These are phyloP conservation scores for Dactylella cylindrospora DNA, from an alignment of 2,329 filamentous ascomycete species.

Conservation along the genomic window DNA sequence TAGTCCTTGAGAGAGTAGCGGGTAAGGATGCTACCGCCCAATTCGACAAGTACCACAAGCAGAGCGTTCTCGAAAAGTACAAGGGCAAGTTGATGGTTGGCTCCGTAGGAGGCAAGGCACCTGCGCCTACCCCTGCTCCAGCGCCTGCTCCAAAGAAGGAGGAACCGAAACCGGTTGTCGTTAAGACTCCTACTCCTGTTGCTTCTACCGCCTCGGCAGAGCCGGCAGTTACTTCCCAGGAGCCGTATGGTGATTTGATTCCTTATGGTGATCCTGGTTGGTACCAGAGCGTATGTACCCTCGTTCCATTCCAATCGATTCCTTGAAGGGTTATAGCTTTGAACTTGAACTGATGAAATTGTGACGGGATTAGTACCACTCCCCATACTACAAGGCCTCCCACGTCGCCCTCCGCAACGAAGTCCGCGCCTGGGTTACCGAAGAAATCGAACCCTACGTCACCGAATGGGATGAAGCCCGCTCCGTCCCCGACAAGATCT, in stretches of 20 bases:
- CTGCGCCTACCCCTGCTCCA: constrained; percentile 57
- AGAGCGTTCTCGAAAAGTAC: constrained; percentile 64
- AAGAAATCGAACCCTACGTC: constrained; percentile 84
- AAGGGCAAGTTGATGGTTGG: constrained; percentile 63
- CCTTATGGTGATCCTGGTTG: constrained; percentile 90
- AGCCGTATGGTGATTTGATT: constrained; percentile 80
- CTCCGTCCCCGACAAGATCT: constrained; percentile 82
- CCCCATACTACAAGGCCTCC: constrained; percentile 92
- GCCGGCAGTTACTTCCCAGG: constrained; percentile 65
- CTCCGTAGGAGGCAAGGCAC: constrained; percentile 82
- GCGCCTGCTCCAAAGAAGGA: constrained; percentile 47
- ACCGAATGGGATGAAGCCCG: constrained; percentile 97
- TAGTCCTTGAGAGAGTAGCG: constrained; percentile 63
- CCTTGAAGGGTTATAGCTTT: background rate
- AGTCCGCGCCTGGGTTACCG: constrained; percentile 87
- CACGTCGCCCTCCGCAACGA: constrained; percentile 89
- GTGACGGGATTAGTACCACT: constrained; percentile 72
- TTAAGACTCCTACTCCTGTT: constrained; percentile 53
- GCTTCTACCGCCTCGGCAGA: constrained; percentile 50
- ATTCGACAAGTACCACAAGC: constrained; percentile 70
- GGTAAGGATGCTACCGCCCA: constrained; percentile 69
- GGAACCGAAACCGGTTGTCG: constrained; percentile 54
- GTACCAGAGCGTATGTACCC: constrained; percentile 82
- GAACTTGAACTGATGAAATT: constrained; percentile 11
- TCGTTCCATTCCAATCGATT: constrained; percentile 4